These are phyloP conservation scores for Fusarium succisae DNA, from an alignment of 2,329 filamentous ascomycete species.

Conservation along the genomic window DNA sequence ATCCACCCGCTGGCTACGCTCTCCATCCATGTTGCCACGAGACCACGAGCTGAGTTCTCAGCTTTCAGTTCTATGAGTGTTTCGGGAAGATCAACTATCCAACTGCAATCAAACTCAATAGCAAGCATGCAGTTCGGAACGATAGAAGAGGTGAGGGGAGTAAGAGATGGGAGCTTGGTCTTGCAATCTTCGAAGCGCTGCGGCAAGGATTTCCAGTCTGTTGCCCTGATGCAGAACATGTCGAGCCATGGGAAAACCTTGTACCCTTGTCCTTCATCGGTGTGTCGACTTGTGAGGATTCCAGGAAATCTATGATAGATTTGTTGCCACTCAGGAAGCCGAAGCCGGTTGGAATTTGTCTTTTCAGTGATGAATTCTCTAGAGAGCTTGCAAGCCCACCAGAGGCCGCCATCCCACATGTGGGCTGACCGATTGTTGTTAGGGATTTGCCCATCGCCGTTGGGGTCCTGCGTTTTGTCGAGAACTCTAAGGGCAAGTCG, in stretches of 20 bases:
- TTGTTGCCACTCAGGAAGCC: no score
- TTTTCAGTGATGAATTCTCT: neutral
- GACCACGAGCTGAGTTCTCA: neutral
- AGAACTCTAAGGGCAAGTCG: neutral
- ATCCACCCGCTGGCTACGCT: neutral
- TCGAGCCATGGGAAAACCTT: rapidly evolving
- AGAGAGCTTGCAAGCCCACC: neutral
- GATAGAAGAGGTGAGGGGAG: rapidly evolving
- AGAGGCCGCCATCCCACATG: neutral
- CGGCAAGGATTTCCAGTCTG: neutral
- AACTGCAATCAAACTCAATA: neutral
- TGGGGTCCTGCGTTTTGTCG: rapidly evolving
- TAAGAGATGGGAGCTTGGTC: rapidly evolving
- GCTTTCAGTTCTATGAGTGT: neutral
- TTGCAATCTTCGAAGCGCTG: neutral
- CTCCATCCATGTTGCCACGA: neutral
- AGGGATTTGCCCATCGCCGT: rapidly evolving
- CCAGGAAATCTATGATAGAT: neutral
- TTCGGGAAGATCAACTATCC: neutral
- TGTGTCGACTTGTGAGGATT: neutral
- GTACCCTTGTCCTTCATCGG: rapidly evolving
- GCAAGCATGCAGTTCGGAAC: rapidly evolving
- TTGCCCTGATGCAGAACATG: rapidly evolving
- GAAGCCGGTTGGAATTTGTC: no score
- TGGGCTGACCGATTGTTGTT: neutral